These are phyloP conservation scores for Agrocybe chaxingu DNA, from an alignment of 768 basidiomycete species.

Conservation along the genomic window DNA sequence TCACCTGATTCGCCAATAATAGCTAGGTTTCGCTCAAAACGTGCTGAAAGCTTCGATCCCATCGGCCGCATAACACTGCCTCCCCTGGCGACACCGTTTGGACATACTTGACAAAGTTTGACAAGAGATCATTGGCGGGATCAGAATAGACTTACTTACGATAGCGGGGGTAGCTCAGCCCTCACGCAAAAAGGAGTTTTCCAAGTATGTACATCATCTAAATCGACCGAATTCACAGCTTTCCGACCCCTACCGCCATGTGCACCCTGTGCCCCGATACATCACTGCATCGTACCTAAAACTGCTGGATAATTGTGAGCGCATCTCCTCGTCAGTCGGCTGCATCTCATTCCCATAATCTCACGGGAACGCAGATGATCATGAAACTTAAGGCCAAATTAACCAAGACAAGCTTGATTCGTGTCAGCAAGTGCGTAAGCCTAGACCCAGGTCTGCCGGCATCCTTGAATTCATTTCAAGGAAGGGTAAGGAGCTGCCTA, in stretches of 20 bases:
- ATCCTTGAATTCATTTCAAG: not conserved
- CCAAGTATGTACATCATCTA: not conserved
- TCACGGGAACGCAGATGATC: constrained; percentile 12
- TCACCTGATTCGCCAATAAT: too few relatives aligned
- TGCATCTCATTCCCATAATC: constrained; percentile 11
- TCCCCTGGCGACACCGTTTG: too few relatives aligned
- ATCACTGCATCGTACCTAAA: not conserved
- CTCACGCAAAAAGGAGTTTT: not conserved
- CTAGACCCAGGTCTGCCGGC: not conserved
- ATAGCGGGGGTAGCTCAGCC: constrained; percentile 17
- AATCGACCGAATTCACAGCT: constrained; percentile 13
- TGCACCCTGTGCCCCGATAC: constrained; percentile 9
- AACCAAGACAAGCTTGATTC: constrained; percentile 1
- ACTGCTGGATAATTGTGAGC: constrained; percentile 3
- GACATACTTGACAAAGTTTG: constrained; percentile 1
- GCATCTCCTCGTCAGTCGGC: constrained; percentile 16
- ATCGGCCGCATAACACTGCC: too few relatives aligned
- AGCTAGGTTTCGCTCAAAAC: too few relatives aligned
- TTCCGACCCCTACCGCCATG: constrained; percentile 14
- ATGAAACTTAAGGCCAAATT: constrained; percentile 8
- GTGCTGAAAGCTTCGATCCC: too few relatives aligned
- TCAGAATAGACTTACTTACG: constrained; percentile 5
- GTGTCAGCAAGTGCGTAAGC: constrained; percentile 6
- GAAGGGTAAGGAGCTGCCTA: not conserved
- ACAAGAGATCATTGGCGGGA: constrained; percentile 3